Evolutionary conservation across 1,284 basidiomycete species (phyloP).

Genomic region (Cutaneotrichosporon mucoides): DNA sequence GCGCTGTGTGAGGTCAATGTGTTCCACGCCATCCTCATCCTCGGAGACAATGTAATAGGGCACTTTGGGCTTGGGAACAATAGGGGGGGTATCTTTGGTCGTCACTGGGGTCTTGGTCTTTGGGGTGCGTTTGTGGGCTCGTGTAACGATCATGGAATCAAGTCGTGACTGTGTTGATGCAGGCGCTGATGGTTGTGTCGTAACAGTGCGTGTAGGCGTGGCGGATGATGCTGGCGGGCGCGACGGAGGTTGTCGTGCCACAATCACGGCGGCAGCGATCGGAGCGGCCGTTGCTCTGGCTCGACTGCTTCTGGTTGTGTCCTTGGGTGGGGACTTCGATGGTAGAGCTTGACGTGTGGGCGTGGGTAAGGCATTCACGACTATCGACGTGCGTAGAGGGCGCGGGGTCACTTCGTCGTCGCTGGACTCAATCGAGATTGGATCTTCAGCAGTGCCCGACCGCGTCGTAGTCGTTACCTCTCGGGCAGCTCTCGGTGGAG

Average conservation of each 20-base stretch:
- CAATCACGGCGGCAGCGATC: no score
- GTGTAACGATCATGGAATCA: conserved; percentile 6
- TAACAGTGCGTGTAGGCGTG: no score
- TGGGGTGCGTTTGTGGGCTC: not conserved
- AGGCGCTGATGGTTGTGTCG: not conserved
- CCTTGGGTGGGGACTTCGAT: no score
- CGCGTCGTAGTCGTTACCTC: no score
- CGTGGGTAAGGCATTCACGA: not conserved
- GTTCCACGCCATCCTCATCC: conserved; percentile 7
- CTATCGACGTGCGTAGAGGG: not conserved
- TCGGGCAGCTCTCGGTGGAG: not conserved
- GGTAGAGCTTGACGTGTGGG: not conserved
- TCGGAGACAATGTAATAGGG: not conserved
- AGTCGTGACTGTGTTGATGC: conserved; percentile 3
- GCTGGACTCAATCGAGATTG: not conserved
- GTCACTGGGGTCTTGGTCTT: no score
- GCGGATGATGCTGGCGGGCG: no score
- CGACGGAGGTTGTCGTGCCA: no score
- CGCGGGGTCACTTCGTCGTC: not conserved
- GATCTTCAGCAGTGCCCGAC: not conserved
- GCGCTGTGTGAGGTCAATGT: conserved; percentile 7
- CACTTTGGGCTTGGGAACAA: not conserved
- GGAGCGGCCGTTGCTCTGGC: not conserved
- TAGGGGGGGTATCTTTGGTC: not conserved
- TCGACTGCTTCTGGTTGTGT: not conserved